Conservation (phyloP, 352 stramenopile genomes). For the Thraustochytrium sp. region DNA sequence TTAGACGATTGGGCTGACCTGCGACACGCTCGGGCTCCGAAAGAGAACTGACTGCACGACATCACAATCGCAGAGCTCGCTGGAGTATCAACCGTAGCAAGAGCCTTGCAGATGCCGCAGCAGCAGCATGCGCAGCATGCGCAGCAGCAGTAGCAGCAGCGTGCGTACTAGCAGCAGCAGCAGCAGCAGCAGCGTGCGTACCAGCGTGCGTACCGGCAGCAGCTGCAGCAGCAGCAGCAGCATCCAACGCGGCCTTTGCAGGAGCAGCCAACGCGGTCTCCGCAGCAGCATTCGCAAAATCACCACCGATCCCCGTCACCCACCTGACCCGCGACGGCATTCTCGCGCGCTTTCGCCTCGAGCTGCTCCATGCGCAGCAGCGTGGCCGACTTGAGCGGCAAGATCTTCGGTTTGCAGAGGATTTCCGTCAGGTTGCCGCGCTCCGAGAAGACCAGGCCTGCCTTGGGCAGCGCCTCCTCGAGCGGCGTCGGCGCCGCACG, state of each 20-base stretch:
- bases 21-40: neutral
- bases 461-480: constrained; percentile 72
- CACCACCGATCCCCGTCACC: neutral
- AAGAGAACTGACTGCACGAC: neutral
- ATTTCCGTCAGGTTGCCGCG: constrained; percentile 71
- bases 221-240: no score
- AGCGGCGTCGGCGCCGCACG: no score
- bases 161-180: no score
- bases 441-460: constrained; percentile 78
- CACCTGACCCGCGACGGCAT: neutral
- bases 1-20: neutral
- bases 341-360: constrained; percentile 52
- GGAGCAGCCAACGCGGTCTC: no score
- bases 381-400: constrained; percentile 77
- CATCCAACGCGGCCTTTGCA: no score
- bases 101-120: no score
- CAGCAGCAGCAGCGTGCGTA: no score
- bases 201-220: no score
- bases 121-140: no score
- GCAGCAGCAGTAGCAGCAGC: no score
- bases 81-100: no score
- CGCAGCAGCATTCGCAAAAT: neutral
- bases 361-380: constrained; percentile 74
- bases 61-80: no score
- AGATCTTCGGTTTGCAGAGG: constrained; percentile 78